phyloP scores from a whole-genome alignment of 2,329 filamentous ascomycete genomes.

The Clarireedia homoeocarpa region DNA sequence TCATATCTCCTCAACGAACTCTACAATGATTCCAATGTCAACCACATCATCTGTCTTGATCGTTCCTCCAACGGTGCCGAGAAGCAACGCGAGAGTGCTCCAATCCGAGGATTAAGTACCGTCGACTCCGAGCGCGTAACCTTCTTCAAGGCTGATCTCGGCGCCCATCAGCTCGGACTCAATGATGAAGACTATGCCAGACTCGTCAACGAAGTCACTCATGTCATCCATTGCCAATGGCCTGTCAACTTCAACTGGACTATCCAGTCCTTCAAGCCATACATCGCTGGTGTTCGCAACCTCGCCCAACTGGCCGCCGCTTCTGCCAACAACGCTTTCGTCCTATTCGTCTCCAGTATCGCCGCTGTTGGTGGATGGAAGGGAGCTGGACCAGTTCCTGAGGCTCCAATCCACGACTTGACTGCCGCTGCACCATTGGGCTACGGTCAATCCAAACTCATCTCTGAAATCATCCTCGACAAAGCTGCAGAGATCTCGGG shows the following conservation, averaged over 20 bases:
- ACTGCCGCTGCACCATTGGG: constrained; percentile 31
- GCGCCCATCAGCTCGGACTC: constrained; percentile 41
- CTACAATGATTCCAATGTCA: constrained; percentile 28
- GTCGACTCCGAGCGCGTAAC: constrained; percentile 34
- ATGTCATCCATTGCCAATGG: constrained; percentile 36
- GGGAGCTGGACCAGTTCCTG: constrained; percentile 27
- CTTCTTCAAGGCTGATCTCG: constrained; percentile 42
- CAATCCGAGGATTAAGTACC: constrained; percentile 31
- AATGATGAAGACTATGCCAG: constrained; percentile 4
- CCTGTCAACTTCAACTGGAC: constrained; percentile 32
- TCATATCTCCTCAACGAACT: constrained; percentile 38
- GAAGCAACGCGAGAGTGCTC: constrained; percentile 28
- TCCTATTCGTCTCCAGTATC: constrained; percentile 22
- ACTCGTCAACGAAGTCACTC: constrained; percentile 29
- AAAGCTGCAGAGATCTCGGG: constrained; percentile 30
- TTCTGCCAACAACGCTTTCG: constrained; percentile 8
- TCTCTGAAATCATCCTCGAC: constrained; percentile 34
- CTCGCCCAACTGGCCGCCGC: constrained; percentile 24
- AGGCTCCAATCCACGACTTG: constrained; percentile 30
- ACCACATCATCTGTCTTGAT: constrained; percentile 41
- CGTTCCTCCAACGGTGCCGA: constrained; percentile 31
- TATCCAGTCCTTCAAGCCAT: constrained; percentile 28
- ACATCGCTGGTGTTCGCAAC: constrained; percentile 33
- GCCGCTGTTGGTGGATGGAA: constrained; percentile 18
- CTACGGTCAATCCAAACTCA: constrained; percentile 20